phyloP scores from a whole-genome alignment of 768 basidiomycete species.

The Tulasnella sp. region DNA sequence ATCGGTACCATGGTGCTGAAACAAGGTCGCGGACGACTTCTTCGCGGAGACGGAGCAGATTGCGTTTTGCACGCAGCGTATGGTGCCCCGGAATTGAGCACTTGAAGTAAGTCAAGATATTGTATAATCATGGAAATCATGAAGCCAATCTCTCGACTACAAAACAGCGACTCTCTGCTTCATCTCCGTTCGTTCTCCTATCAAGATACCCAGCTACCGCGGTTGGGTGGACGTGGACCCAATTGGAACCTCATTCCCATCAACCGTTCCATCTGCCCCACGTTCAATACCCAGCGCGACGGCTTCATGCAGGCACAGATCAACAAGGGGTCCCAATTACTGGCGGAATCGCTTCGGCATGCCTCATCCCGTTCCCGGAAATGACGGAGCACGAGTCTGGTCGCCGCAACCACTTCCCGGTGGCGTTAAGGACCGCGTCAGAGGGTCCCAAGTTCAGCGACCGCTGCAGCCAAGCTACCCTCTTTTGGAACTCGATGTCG shows the following conservation, averaged over 20 bases:
- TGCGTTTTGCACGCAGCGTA: conserved; percentile 74
- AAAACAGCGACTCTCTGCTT: conserved; percentile 62
- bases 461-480: conserved; percentile 69
- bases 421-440: conserved; percentile 57
- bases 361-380: conserved; percentile 53
- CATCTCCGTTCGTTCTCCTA: conserved; percentile 87
- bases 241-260: conserved; percentile 76
- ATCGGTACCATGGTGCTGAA: conserved; percentile 65
- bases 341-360: conserved; percentile 74
- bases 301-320: conserved; percentile 63
- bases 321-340: conserved; percentile 70
- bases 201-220: conserved; percentile 79
- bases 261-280: conserved; percentile 79
- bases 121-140: conserved; percentile 66
- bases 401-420: conserved; percentile 39
- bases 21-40: conserved; percentile 53
- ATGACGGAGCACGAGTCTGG: conserved; percentile 52
- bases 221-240: conserved; percentile 71
- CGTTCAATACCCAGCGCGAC: conserved; percentile 69
- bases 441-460: conserved; percentile 67
- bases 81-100: conserved; percentile 57
- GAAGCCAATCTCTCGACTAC: conserved; percentile 53
- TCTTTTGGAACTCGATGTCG: conserved; percentile 83
- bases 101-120: conserved; percentile 42
- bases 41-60: conserved; percentile 89